phyloP scores from a whole-genome alignment of 108 stramenopile genomes.

The Stephanodiscus minutulus region DNA sequence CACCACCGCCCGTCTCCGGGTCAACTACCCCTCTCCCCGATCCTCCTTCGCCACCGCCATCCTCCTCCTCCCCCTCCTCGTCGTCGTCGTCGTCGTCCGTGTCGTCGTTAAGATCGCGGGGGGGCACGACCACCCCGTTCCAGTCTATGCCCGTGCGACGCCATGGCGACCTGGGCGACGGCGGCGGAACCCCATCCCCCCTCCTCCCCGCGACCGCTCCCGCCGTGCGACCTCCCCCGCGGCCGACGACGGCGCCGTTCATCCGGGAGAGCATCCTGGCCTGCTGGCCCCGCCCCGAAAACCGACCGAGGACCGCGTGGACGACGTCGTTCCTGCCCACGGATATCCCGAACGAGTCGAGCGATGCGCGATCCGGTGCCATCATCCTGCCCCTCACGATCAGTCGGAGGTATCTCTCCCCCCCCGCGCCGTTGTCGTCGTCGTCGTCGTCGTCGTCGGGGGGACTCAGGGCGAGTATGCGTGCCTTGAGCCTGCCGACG shows the following conservation, averaged over 20 bases:
- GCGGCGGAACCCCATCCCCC: too few species aligned
- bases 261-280: conserved; percentile 19
- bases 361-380: conserved; percentile 63
- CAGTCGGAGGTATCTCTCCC: conserved; percentile 61
- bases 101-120: conserved; percentile 16
- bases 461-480: conserved; percentile 7
- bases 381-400: conserved; percentile 76
- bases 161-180: too few species aligned
- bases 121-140: too few species aligned
- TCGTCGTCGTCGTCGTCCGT: conserved; percentile 44
- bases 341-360: conserved; percentile 53
- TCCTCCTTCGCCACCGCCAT: neutral
- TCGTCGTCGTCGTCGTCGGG: neutral
- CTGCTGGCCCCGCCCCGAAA: too few species aligned
- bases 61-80: conserved; percentile 32
- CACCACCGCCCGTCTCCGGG: neutral
- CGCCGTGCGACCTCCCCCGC: too few species aligned
- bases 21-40: conserved; percentile 16
- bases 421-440: neutral
- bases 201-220: too few species aligned
- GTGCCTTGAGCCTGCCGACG: conserved; percentile 17
- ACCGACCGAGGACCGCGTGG: conserved; percentile 77
- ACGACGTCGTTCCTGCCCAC: conserved; percentile 68
- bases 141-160: too few species aligned
- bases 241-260: too few species aligned